phyloP scores from a whole-genome alignment of 257 asterid species.

The Salvia miltiorrhiza region DNA sequence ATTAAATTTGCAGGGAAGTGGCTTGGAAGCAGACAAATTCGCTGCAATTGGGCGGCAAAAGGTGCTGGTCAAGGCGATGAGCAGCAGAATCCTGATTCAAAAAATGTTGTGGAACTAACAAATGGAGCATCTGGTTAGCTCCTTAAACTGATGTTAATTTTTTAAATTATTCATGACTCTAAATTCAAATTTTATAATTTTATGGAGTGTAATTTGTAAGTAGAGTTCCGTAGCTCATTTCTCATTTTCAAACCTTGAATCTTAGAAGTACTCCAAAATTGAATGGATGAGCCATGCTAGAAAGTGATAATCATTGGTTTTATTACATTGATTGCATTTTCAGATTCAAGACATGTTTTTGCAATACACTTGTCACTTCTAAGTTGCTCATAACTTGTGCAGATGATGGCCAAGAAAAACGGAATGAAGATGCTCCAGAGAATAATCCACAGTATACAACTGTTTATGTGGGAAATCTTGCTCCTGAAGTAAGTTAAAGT shows the following conservation, averaged over 20 bases:
- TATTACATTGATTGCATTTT: neutral
- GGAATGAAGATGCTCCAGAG: conserved; percentile 73
- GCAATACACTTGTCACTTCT: neutral
- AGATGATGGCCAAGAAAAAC: conserved; percentile 66
- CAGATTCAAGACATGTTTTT: neutral
- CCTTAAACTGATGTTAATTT: neutral
- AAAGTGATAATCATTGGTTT: neutral
- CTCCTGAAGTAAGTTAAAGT: conserved; percentile 61
- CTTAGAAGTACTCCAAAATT: neutral
- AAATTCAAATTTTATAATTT: neutral
- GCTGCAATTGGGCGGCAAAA: conserved; percentile 93
- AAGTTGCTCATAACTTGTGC: conserved; percentile 29
- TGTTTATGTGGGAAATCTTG: conserved; percentile 87
- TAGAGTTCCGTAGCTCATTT: neutral
- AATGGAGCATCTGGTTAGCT: conserved; percentile 61
- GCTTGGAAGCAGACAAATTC: conserved; percentile 91
- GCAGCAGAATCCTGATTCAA: conserved; percentile 52
- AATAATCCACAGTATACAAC: conserved; percentile 75
- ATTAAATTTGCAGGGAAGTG: conserved; percentile 57
- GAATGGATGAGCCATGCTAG: neutral
- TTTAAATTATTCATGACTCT: neutral
- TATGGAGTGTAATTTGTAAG: neutral
- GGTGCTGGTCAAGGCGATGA: conserved; percentile 67
- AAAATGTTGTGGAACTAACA: conserved; percentile 54
- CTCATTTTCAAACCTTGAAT: neutral